phyloP scores from a whole-genome alignment of 768 basidiomycete genomes.

The Pleurotus eryngii region DNA sequence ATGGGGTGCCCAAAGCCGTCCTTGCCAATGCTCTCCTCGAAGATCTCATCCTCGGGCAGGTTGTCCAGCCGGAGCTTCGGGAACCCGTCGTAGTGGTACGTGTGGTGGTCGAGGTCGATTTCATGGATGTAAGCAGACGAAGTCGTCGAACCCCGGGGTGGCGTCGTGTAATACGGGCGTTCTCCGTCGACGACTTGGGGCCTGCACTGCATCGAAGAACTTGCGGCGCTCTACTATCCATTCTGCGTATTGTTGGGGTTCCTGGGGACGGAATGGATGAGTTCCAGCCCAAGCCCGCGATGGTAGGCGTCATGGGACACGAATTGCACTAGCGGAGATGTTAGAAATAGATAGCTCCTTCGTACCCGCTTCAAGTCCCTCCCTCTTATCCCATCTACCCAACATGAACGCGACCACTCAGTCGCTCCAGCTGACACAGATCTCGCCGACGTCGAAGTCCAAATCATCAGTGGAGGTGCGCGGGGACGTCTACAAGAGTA shows the following conservation, averaged over 20 bases:
- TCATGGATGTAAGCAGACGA: background rate
- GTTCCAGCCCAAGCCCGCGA: background rate
- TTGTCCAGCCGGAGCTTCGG: constrained; percentile 4
- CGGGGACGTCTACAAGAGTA: no score
- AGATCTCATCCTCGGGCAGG: background rate
- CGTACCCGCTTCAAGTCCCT: no score
- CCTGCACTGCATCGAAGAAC: background rate
- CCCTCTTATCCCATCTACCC: no score
- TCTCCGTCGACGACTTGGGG: background rate
- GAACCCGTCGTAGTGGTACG: background rate
- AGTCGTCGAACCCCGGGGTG: background rate
- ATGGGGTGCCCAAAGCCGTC: background rate
- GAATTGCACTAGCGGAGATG: background rate
- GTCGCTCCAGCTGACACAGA: no score
- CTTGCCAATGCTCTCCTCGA: background rate
- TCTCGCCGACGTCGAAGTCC: no score
- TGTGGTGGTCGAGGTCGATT: constrained; percentile 4
- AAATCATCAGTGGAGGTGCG: no score
- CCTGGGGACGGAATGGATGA: background rate
- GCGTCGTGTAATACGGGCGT: background rate
- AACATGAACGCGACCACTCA: no score
- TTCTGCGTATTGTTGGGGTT: background rate
- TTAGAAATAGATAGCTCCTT: no score
- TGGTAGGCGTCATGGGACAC: background rate
- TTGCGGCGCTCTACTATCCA: background rate